Evolutionary conservation across 495 filamentous ascomycete species (phyloP), one percentile per base, ranked within the genome.

Genomic region (Staphylotrichum tortipilum): DNA sequence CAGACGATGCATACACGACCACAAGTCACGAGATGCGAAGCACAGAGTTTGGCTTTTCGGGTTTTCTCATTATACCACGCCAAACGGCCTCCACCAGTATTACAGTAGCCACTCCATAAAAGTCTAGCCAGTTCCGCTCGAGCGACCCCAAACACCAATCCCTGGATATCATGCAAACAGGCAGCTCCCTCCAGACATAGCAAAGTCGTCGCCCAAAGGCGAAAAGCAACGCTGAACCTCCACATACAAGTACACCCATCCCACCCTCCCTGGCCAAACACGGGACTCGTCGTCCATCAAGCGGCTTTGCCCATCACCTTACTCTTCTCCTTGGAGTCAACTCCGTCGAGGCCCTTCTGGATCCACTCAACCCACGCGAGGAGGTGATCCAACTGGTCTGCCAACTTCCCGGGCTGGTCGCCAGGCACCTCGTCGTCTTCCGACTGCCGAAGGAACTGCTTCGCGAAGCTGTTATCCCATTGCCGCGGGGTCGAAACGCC

Each of bases 331-430:
- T 47, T n/a, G 3, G 7, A 41, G 10, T 28, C 10, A 7, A 14
- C 37, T 4, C 26, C 35, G 33, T 58, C 56, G 17, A 58, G 44
- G 36, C 29, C 36, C 17, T 47, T 18, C 34, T 49, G 56, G n/a
- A 58, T 42, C 56, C 53, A 55, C 1, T 35, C 26, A n/a, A 58
- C 18, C 56, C 55, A 58, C 15, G 37, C 15, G 12, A 60, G 19
- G 4, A 63, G 46, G 31, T 54, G 41, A 10, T 48, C 50, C 15
- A 59, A 17, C 0, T 34, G 38, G 18, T 54, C 55, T 7, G 19
- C 22, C 15, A 15, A 9, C 17, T 17, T 37, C 24, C 23, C 17
- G 41, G 36, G 17, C 17, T 3, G 28, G 11, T 12, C 22, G 17
- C 14, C 17, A 6, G 37, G 47, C 0, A n/a, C 23, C 8, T 34